Base-by-base conservation (phyloP, 2,329 filamentous ascomycete genomes). In the Ophiostoma himal-ulmi region DNA sequence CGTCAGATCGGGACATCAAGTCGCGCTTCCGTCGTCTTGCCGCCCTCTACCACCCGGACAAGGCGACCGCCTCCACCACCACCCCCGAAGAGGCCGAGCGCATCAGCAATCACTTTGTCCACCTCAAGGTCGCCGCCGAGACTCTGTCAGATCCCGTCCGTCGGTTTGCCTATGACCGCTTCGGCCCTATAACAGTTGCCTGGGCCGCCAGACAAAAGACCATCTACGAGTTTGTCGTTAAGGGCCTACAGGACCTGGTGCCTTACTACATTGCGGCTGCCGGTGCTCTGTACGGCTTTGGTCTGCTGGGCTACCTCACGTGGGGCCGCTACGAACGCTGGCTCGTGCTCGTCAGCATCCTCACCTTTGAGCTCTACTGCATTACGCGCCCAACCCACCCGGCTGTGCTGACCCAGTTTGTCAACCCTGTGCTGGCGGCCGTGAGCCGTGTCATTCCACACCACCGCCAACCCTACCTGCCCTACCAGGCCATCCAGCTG, bases 121-220 rank as follows among this genome's bases (percentile, higher is more conserved):
- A 91, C 76, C 85, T 98, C 76, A 94, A 94, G 82, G 83, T 89
- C 65, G 93, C 93, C 6, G 88, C 92, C 76, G 95, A 98, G 76
- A 92, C 90, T 0, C 86, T 97, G 20, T 81, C 88, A n/a, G 88
- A 95, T 76, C 87, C 91, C 2, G 88, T 88, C 0, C 89, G 86
- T 76, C 86, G 93, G 70, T 96, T 95, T 78, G 93, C 92, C 8
- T 97, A 97, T 80, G 93, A 97, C 77, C 88, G 93, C 67, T 93
- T 97, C 78, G 94, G 94, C 0, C 89, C 92, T 26, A 79, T 90
- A 14, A 78, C 78, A 10, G 94, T 90, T 89, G 82, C 85, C 48
- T 39, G 66, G 68, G 64, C 34, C 68, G 22, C 36, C n/a, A 83
- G 86, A 73, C 90, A 88, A 80, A 81, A 84, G 69, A 92, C 90